Percentiles rank a stretch among this genome's conserved stretches.
Evolutionary conservation across 2,329 filamentous ascomycete genomes (phyloP).

Genomic region (Cercospora brassicicola): DNA sequence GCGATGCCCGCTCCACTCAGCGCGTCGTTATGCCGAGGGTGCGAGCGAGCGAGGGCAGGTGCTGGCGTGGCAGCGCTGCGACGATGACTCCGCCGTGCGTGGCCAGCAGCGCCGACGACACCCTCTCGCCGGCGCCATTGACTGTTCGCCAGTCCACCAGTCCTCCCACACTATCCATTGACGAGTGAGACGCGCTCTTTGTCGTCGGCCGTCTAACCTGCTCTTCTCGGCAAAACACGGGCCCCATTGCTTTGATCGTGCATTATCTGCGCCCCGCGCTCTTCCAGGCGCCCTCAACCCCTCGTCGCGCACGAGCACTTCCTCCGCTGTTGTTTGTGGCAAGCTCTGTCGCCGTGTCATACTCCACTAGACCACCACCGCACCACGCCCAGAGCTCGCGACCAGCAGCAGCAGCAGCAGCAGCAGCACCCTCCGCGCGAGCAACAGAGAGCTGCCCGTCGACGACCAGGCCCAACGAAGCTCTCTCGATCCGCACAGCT

Average conservation of each 20-base stretch:
- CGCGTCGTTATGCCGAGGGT: neutral
- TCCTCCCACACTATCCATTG: neutral
- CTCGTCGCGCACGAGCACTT: conserved; percentile 3
- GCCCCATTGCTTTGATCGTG: neutral
- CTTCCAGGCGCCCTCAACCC: neutral
- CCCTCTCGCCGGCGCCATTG: neutral
- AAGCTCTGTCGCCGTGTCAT: conserved; percentile 5
- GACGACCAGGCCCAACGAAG: neutral
- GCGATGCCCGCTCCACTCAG: neutral
- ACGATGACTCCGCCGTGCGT: neutral
- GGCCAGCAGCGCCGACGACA: neutral
- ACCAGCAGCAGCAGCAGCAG: neutral
- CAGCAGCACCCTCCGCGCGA: neutral
- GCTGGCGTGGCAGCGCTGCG: neutral
- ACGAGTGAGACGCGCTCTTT: neutral
- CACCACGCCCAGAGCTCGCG: neutral
- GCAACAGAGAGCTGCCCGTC: neutral
- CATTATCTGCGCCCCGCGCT: neutral
- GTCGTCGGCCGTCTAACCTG: neutral
- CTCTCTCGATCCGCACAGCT: conserved; percentile 11
- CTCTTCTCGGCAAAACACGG: neutral
- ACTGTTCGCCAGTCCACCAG: neutral
- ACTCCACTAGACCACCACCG: neutral
- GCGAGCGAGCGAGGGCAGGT: neutral
- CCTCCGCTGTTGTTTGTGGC: neutral